These are phyloP conservation scores for Arthrinium puccinioides DNA, from an alignment of 2,329 filamentous ascomycete genomes.

Conservation along the genomic window DNA sequence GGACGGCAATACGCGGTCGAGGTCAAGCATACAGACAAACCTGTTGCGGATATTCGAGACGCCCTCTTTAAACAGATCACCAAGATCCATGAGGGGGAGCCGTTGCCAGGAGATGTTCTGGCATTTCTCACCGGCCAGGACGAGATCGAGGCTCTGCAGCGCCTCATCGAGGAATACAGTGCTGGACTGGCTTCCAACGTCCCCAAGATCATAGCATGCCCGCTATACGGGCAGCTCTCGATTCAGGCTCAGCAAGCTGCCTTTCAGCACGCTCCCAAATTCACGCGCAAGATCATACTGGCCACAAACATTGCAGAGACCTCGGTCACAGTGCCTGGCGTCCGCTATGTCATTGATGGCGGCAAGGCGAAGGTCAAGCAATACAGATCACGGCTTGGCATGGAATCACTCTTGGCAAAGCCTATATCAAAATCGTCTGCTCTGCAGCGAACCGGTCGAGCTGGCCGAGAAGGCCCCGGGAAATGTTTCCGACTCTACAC, in stretches of 20 bases:
- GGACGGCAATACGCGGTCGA: constrained; percentile 85
- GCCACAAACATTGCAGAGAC: constrained; percentile 99
- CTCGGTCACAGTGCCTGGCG: constrained; percentile 89
- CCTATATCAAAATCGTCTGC: constrained; percentile 91
- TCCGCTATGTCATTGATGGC: constrained; percentile 84
- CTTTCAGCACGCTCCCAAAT: constrained; percentile 67
- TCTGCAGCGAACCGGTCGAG: constrained; percentile 84
- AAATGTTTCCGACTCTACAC: constrained; percentile 90
- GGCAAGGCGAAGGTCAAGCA: constrained; percentile 94
- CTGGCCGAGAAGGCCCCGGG: constrained; percentile 84
- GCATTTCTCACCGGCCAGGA: constrained; percentile 92
- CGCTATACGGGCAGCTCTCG: constrained; percentile 84
- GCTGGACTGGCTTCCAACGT: constrained; percentile 64
- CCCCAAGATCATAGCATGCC: constrained; percentile 65
- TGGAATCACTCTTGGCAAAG: constrained; percentile 86
- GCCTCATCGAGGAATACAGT: constrained; percentile 74
- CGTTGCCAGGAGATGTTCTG: constrained; percentile 87
- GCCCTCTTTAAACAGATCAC: constrained; percentile 75
- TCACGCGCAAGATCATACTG: constrained; percentile 81
- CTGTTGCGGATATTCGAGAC: constrained; percentile 76
- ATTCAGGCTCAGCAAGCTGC: constrained; percentile 81
- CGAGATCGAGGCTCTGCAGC: constrained; percentile 77
- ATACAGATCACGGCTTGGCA: constrained; percentile 73
- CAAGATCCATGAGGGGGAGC: constrained; percentile 78
- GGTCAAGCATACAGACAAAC: constrained; percentile 63